Percentiles rank a stretch among this genome's conserved stretches.
Conservation (phyloP, 2,329 filamentous ascomycete species). For the Plenodomus tracheiphilus region DNA sequence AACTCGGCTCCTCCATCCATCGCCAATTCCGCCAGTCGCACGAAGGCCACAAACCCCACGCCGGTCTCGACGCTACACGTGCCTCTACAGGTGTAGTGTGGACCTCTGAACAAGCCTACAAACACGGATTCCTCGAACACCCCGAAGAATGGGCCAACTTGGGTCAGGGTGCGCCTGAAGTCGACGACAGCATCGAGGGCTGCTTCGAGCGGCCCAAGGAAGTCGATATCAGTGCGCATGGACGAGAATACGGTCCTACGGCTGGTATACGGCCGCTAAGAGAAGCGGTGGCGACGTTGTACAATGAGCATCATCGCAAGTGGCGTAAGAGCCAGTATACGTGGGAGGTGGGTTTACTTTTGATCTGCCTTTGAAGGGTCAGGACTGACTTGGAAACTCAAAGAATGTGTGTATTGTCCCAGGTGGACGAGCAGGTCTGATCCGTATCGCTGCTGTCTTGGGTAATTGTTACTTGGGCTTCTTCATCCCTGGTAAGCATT, state of each 20-base stretch:
- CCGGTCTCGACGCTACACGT: conserved; percentile 84
- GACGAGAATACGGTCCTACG: conserved; percentile 87
- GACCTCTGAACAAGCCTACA: conserved; percentile 84
- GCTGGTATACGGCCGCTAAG: conserved; percentile 90
- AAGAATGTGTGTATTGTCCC: conserved; percentile 68
- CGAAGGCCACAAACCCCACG: conserved; percentile 87
- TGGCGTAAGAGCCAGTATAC: conserved; percentile 89
- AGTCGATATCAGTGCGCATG: conserved; percentile 76
- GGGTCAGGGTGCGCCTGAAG: conserved; percentile 90
- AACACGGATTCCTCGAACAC: conserved; percentile 84
- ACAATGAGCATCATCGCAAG: conserved; percentile 89
- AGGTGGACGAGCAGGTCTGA: conserved; percentile 87
- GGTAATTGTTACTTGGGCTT: conserved; percentile 92
- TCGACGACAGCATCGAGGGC: conserved; percentile 88
- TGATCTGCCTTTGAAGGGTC: conserved; percentile 59
- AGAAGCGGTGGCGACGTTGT: conserved; percentile 85
- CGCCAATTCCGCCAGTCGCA: conserved; percentile 87
- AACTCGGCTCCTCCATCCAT: conserved; percentile 81
- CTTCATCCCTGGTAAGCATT: conserved; percentile 68
- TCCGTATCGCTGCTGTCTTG: conserved; percentile 90
- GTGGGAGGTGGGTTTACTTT: conserved; percentile 63
- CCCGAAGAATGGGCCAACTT: conserved; percentile 88
- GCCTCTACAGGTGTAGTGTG: conserved; percentile 93
- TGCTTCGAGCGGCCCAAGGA: conserved; percentile 80
- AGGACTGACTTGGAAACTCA: too few species aligned